Evolutionary conservation across 371 early-diverging fungal species (phyloP), one percentile per base, ranked within the genome.

Genomic region (Syncephalastrum racemosum): DNA sequence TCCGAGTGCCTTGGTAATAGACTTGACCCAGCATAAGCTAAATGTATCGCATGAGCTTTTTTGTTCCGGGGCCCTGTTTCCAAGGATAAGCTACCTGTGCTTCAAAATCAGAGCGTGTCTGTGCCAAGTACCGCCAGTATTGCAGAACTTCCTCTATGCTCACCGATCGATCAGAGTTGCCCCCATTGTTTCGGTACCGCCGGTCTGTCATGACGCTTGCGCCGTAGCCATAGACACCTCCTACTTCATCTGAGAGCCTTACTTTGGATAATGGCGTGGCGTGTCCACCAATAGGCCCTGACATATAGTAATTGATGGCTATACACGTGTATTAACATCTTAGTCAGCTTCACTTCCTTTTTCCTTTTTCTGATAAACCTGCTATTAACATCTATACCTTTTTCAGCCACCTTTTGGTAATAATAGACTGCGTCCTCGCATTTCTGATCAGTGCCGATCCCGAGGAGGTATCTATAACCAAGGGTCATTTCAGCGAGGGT

Each of bases 241-340:
- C 95, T 16, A 84, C 75, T 10, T 83, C 80, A 54, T 93, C 93
- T 4, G 89, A 76, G 48, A 97, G 69, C n/a, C 91, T 80, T 27
- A 81, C 73, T 59, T 88, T 89, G 12, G 80, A 46, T 4, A 78
- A 73, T 3, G 93, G 93, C 54, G 86, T 68, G 3, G 82, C 70
- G 10, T 81, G 90, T 4, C 98, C 96, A 27, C 89, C 83, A 7
- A 93, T 93, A 15, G 96, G 96, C 1, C 96, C 96, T 2, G 81
- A 70, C 4, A 74, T 62, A 60, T 75, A 94, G 57, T 82, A 64
- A 13, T 79, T 73, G 18, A 95, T 79, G 0, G 85, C 94, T 88
- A 58, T 12, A 53, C 2, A 23, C n/a, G 41, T 19, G 22, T 13
- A 45, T 16, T 5, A 45, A 12, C 10, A 1, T 8, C 31, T 20